Percentiles rank a stretch among this genome's conserved stretches.
These are phyloP conservation scores for Clitopilus passeckerianus DNA, from an alignment of 768 basidiomycete genomes.

Conservation along the genomic window DNA sequence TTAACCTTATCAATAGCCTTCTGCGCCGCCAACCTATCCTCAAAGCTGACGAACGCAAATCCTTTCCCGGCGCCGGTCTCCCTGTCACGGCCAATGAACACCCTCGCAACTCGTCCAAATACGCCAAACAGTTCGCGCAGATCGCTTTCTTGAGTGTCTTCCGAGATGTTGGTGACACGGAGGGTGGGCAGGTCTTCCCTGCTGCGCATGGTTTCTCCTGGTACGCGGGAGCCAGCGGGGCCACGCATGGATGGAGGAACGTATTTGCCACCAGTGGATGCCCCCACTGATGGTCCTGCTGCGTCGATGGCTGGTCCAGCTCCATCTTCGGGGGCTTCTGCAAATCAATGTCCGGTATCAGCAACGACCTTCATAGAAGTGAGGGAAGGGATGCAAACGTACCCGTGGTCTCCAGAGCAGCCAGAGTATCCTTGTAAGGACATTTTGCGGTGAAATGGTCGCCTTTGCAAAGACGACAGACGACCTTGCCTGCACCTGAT, in stretches of 20 bases:
- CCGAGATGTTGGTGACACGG: conserved; percentile 94
- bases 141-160: conserved; percentile 93
- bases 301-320: conserved; percentile 35
- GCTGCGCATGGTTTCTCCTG: conserved; percentile 75
- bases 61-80: conserved; percentile 96
- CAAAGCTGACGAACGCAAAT: conserved; percentile 96
- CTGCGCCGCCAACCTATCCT: conserved; percentile 74
- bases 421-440: conserved; percentile 94
- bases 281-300: conserved; percentile 17
- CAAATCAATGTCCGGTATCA: not conserved
- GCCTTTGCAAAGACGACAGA: conserved; percentile 92
- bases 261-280: conserved; percentile 71
- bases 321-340: conserved; percentile 18
- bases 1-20: conserved; percentile 89
- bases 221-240: conserved; percentile 48
- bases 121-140: conserved; percentile 84
- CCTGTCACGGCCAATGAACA: conserved; percentile 92
- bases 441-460: conserved; percentile 98
- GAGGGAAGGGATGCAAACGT: conserved; percentile 11
- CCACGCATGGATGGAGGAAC: conserved; percentile 91
- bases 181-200: conserved; percentile 95
- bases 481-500: conserved; percentile 82
- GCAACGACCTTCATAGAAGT: not conserved
- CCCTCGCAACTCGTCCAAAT: conserved; percentile 83
- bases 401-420: conserved; percentile 64